Percentiles rank a stretch among this genome's conserved stretches.
Evolutionary conservation across 2,329 filamentous ascomycete genomes (phyloP).

Genomic region (Trichoderma sp.): DNA sequence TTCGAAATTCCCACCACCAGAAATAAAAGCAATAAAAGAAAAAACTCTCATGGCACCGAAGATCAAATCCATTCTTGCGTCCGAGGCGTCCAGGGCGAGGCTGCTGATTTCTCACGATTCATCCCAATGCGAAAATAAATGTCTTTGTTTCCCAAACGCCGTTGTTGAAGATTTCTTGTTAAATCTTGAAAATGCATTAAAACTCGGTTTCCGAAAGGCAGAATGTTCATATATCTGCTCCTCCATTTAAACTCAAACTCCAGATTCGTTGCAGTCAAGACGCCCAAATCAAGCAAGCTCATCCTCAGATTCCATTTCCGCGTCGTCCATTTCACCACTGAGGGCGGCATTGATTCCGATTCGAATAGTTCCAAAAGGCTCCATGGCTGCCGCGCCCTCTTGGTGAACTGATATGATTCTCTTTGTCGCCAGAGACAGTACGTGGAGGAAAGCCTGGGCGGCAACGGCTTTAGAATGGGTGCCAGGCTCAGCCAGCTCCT

Average conservation of each 20-base stretch:
- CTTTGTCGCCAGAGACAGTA: conserved; percentile 68
- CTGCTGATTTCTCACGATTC: neutral
- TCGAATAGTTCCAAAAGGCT: conserved; percentile 48
- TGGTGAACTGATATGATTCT: conserved; percentile 63
- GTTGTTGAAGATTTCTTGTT: neutral
- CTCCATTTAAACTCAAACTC: neutral
- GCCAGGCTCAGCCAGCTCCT: conserved; percentile 61
- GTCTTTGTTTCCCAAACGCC: neutral
- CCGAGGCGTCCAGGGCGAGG: too few relatives aligned
- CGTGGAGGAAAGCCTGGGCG: conserved; percentile 73
- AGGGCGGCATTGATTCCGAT: conserved; percentile 39
- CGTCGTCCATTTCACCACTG: conserved; percentile 15
- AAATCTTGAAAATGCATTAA: neutral
- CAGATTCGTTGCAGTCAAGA: neutral
- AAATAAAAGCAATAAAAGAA: neutral
- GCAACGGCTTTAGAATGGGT: conserved; percentile 59
- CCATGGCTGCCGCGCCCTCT: conserved; percentile 36
- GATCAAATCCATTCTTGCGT: neutral
- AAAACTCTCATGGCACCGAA: neutral
- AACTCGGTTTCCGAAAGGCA: neutral
- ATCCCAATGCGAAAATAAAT: neutral
- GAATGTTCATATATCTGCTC: neutral
- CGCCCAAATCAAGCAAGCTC: conserved; percentile 16
- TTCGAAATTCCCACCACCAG: neutral
- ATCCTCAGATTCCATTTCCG: conserved; percentile 11